Conservation (phyloP, 805 yeast genomes). For the Ogataea nonfermentans region DNA sequence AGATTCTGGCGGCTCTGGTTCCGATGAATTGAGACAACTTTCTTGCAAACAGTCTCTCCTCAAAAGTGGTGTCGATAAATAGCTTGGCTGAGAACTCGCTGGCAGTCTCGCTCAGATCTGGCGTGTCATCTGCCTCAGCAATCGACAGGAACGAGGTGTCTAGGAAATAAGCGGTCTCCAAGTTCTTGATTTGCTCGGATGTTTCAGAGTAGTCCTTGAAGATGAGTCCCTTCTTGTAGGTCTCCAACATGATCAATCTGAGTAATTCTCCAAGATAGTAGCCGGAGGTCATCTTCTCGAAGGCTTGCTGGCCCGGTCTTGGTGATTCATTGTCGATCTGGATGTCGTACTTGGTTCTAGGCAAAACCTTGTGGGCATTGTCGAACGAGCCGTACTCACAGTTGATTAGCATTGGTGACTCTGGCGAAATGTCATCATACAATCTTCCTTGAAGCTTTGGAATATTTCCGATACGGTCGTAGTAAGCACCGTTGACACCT, state of each 20-base stretch:
- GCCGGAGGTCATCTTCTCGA: conserved; percentile 98
- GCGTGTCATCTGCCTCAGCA: conserved; percentile 88
- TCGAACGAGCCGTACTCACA: conserved; percentile 99
- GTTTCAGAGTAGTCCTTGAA: conserved; percentile 50
- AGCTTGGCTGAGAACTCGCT: conserved; percentile 61
- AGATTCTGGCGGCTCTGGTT: conserved; percentile 89
- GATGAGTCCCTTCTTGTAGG: conserved; percentile 60
- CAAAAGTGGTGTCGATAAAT: conserved; percentile 63
- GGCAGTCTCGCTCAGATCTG: conserved; percentile 74
- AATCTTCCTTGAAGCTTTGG: conserved; percentile 81
- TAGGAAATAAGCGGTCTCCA: conserved; percentile 66
- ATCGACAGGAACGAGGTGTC: conserved; percentile 88
- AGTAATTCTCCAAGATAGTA: conserved; percentile 93
- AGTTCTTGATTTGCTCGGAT: conserved; percentile 60
- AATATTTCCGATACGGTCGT: conserved; percentile 70
- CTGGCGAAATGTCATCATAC: conserved; percentile 59
- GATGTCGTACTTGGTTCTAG: conserved; percentile 87
- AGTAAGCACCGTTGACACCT: conserved; percentile 98
- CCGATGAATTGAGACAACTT: conserved; percentile 85
- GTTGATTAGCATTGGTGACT: conserved; percentile 90
- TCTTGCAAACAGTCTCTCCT: conserved; percentile 83
- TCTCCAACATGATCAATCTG: conserved; percentile 76
- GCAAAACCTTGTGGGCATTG: conserved; percentile 81
- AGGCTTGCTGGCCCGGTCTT: conserved; percentile 95
- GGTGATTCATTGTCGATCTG: conserved; percentile 85